Base-by-base conservation (phyloP, 345 rosid genomes). In the Gossypium raimondii region DNA sequence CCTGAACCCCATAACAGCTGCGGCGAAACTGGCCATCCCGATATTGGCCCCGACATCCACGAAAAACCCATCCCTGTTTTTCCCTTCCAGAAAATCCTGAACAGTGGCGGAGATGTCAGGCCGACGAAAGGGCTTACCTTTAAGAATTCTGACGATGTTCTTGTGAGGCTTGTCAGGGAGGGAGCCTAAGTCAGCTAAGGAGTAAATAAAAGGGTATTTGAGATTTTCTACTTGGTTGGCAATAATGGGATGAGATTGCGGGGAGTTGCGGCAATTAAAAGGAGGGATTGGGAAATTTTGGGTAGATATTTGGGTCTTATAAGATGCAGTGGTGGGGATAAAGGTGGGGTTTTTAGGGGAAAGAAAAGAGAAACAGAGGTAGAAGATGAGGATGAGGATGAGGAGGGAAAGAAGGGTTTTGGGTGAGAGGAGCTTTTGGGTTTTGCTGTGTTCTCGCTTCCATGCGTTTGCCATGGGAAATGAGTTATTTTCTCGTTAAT, bases 41-140 rank as follows among this genome's bases (percentile, higher is more conserved):
- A 95, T 97, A 81, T 95, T 95, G 56, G 99, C 98, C 3, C 99
- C 99, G 2, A 95, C 98, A 83, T 95, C 99, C 57, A 95, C 84
- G 18, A 95, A 86, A 56, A 87, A 51, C 61, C 96, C 97, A 63
- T 85, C 75, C 75, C 79, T 81, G 51, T 84, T 86, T 59, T 70
- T 77, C 9, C 58, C 80, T 80, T 88, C 96, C 68, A 95, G 67
- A 11, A 93, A 68, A 66, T 83, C 89, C 81, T 95, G 99, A 67
- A 95, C 82, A 17, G 98, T 93, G 2, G 81, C 88, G 5, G 99
- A 93, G 53, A 95, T 95, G 79, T 93, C 97, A 47, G 99, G 98
- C 80, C 81, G 90, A 73, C 98, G 80, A 71, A 95, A 95, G 25
- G 90, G 85, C 86, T 95, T 95, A 5, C 99, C 98, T 81, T 95